Evolutionary conservation across 805 yeast genomes (phyloP), one percentile per base, ranked within the genome.

Genomic region (Allodekkera sacchari): DNA sequence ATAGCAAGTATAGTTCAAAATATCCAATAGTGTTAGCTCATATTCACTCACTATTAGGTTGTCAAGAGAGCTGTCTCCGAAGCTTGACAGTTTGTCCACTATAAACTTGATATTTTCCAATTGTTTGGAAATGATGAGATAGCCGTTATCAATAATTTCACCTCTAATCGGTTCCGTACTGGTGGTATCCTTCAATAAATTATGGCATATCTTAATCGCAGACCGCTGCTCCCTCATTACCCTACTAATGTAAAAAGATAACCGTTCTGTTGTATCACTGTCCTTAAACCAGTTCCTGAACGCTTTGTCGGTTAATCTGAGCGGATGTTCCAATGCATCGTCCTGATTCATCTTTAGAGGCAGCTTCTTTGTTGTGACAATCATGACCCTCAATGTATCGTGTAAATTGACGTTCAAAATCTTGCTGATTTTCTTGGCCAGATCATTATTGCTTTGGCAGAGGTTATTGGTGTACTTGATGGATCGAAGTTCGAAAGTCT

Each of bases 201-300:
- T 61, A 24, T 60, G 45, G 2, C 64, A 57, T 4, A 70, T 50
- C 25, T 63, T 59, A n/a, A 74, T 44, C 0, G 73, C 53, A 1
- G 61, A 49, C 37, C 74, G 56, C 45, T 80, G 64, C 44, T 78
- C 84, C 34, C 63, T 53, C 34, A 74, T 51, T 1, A 70, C 55
- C n/a, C 49, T 51, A 14, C 57, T 48, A 7, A 59, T 54, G 44
- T 64, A 61, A n/a, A 63, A 39, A 11, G 49, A 31, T 12, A 59
- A 36, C 22, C 62, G 44, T 26, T 59, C 56, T 34, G 54, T 57
- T 25, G 59, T 43, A 27, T 64, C 66, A 7, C 41, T 32, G n/a
- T 37, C 33, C 15, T 45, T 39, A n/a, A 51, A n/a, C 31, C 37
- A 31, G 18, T 44, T 50, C 25, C 45, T 49, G 8, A 44, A 41